Evolutionary conservation across 2,329 filamentous ascomycete genomes (phyloP).

Genomic region (Penicillium hordei): DNA sequence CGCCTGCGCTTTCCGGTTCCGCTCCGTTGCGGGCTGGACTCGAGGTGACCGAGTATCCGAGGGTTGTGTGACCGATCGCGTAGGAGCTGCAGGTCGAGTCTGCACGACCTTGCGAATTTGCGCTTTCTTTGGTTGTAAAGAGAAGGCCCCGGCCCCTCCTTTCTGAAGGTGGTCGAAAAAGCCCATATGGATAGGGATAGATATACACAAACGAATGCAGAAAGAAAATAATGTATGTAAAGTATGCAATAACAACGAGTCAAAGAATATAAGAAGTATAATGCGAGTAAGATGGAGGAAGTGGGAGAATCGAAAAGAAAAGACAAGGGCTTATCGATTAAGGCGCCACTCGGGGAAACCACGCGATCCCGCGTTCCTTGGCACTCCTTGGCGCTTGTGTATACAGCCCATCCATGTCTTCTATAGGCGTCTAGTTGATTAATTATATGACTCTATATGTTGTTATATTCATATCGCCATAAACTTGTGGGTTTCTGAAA

Average conservation of each 20-base stretch:
- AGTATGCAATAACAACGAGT: not conserved
- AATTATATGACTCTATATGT: too few species aligned
- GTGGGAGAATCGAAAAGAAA: slow-evolving; percentile 7
- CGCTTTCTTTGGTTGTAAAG: slow-evolving; percentile 43
- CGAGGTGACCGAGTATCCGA: slow-evolving; percentile 22
- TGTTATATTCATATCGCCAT: too few species aligned
- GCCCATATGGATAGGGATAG: slow-evolving; percentile 34
- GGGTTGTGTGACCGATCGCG: slow-evolving; percentile 31
- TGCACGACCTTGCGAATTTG: slow-evolving; percentile 47
- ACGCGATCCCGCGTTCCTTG: slow-evolving; percentile 12
- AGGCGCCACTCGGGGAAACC: slow-evolving; percentile 26
- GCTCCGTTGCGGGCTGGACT: slow-evolving; percentile 21
- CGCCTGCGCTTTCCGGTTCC: slow-evolving; percentile 25
- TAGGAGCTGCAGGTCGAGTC: slow-evolving; percentile 32
- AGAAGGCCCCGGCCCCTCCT: slow-evolving; percentile 42
- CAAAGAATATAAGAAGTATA: not conserved
- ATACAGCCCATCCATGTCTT: slow-evolving; percentile 1
- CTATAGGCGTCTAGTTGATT: not conserved
- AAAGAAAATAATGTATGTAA: slow-evolving; percentile 13
- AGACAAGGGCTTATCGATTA: slow-evolving; percentile 13
- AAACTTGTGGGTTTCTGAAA: not conserved
- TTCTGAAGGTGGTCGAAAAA: slow-evolving; percentile 49
- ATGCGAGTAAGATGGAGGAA: not conserved
- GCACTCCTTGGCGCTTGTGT: not conserved
- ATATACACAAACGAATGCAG: slow-evolving; percentile 20